Evolutionary conservation across 2,329 filamentous ascomycete species (phyloP).

Genomic region (Fusarium sp.): DNA sequence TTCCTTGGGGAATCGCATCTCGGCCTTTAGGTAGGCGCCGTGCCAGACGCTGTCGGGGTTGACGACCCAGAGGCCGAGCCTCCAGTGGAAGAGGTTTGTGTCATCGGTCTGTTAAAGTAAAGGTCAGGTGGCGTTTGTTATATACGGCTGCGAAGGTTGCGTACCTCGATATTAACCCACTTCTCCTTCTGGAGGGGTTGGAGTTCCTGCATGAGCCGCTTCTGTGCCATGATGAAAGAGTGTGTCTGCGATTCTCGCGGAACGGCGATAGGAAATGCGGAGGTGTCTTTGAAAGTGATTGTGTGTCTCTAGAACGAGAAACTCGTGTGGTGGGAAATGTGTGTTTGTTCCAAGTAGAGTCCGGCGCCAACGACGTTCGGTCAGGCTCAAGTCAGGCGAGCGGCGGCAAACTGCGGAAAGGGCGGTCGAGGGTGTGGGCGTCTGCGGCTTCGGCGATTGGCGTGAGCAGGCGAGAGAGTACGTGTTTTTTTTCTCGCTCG

Average conservation of each 20-base stretch:
- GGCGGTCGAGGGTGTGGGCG: conserved; percentile 42
- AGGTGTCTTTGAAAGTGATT: background rate
- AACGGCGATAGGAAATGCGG: background rate
- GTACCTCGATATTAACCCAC: conserved; percentile 91
- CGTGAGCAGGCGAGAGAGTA: conserved; percentile 9
- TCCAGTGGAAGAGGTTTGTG: conserved; percentile 89
- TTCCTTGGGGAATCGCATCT: conserved; percentile 87
- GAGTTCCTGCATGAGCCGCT: conserved; percentile 90
- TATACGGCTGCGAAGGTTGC: conserved; percentile 38
- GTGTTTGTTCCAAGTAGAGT: conserved; percentile 17
- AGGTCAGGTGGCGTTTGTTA: conserved; percentile 8
- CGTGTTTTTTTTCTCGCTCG: background rate
- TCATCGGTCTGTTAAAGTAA: conserved; percentile 71
- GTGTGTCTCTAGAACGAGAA: conserved; percentile 1
- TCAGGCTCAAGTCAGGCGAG: conserved; percentile 41
- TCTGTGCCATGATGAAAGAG: conserved; percentile 62
- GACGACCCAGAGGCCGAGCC: conserved; percentile 88
- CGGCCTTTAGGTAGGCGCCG: conserved; percentile 90
- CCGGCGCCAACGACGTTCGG: conserved; percentile 14
- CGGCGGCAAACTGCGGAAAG: conserved; percentile 39
- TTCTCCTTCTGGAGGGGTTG: conserved; percentile 86
- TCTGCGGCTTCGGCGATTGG: conserved; percentile 33
- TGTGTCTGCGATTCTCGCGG: background rate
- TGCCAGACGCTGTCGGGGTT: conserved; percentile 94
- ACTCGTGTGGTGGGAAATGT: background rate